phyloP scores from a whole-genome alignment of 495 filamentous ascomycete species.

The Ascodesmis nigricans region DNA sequence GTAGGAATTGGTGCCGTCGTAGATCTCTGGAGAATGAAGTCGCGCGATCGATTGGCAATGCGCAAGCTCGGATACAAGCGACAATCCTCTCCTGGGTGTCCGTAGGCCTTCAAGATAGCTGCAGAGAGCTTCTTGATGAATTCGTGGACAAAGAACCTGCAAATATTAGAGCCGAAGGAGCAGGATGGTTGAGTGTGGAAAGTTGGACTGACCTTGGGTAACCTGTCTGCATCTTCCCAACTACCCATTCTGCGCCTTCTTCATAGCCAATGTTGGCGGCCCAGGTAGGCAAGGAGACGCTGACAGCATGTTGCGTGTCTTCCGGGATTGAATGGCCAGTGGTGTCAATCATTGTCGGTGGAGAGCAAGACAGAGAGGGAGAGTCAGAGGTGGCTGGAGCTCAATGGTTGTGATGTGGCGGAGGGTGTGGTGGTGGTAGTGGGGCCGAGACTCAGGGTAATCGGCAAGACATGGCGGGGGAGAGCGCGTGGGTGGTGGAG shows the following conservation, averaged over 20 bases:
- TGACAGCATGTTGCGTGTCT: slow-evolving; percentile 54
- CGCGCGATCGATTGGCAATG: slow-evolving; percentile 42
- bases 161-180: slow-evolving; percentile 3
- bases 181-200: not conserved
- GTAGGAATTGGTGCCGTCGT: slow-evolving; percentile 27
- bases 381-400: too few species aligned
- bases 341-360: slow-evolving; percentile 7
- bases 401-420: too few species aligned
- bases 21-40: slow-evolving; percentile 43
- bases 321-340: slow-evolving; percentile 38
- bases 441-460: too few species aligned
- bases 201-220: slow-evolving; percentile 49
- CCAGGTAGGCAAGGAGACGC: slow-evolving; percentile 92
- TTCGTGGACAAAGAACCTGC: slow-evolving; percentile 76
- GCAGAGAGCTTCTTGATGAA: slow-evolving; percentile 51
- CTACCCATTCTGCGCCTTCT: slow-evolving; percentile 69
- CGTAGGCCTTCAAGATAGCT: slow-evolving; percentile 43
- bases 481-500: too few species aligned
- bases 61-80: slow-evolving; percentile 44
- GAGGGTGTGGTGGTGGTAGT: too few species aligned
- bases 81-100: slow-evolving; percentile 33
- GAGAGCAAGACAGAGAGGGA: too few species aligned
- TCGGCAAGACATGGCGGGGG: too few species aligned
- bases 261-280: slow-evolving; percentile 75
- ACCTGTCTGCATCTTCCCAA: slow-evolving; percentile 66